Evolutionary conservation across 148 eudicot genomes (phyloP), one percentile per base, ranked within the genome.

Genomic region (Talinum fruticosum): DNA sequence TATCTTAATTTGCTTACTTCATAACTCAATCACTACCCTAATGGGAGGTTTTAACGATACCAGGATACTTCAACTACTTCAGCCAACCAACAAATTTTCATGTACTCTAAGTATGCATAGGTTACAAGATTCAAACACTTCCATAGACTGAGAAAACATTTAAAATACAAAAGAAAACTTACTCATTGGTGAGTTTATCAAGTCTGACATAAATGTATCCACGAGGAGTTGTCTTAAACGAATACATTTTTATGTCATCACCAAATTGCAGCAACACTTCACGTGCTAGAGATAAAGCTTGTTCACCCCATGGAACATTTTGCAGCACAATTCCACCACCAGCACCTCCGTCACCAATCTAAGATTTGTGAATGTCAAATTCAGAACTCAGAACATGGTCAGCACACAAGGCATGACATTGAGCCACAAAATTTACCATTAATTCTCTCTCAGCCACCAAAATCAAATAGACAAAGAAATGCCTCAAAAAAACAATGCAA

Each of bases 261-360:
- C 83, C 88, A 80, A 87, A 93, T 71, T 89, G 82, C 44, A 44
- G 75, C 74, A 96, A 62, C 74, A 93, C 87, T 79, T 93, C 92
- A 67, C 66, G 89, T 77, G 97, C 97, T 74, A 93, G 85, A 23
- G 95, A 89, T 72, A 96, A 75, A 70, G 82, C 97, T 68, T 75
- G 88, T 71, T 88, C 93, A 49, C 98, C 99, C 99, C 99, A 96
- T 64, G 87, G 79, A 74, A 94, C 87, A 74, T 87, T 89, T 74
- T 93, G 90, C 33, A 96, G 85, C 76, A 86, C 93, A 41, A 96
- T 79, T 78, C 99, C 99, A 79, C 99, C 99, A 35, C 99, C 99
- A 86, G 90, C 93, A 35, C 97, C 97, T 80, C 99, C 99, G 85
- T 96, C 97, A 21, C 91, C 99, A 77, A 90, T 75, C 97, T 96